Evolutionary conservation across 768 basidiomycete genomes (phyloP).

Genomic region (Rhizopogon salebrosus): DNA sequence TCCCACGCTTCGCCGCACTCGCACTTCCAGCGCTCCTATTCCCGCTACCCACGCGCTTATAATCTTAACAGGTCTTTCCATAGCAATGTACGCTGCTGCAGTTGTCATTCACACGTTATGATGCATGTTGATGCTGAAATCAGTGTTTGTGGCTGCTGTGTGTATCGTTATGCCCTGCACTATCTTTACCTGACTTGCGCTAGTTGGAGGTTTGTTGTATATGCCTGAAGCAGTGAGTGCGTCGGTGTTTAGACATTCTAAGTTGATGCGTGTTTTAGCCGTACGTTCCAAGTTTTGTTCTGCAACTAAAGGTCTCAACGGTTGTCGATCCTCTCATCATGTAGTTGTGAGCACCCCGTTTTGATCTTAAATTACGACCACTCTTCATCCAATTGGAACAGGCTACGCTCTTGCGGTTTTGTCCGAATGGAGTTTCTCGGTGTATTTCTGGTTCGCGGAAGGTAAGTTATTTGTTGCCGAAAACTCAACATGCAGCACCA

Average conservation of each 20-base stretch:
- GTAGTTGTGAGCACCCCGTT: neutral
- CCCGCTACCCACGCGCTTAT: no score
- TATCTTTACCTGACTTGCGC: neutral
- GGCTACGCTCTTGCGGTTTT: no score
- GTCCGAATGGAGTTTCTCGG: neutral
- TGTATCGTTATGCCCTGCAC: no score
- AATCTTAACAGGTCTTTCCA: no score
- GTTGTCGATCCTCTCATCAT: neutral
- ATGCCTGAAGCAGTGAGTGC: neutral
- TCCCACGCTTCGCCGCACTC: no score
- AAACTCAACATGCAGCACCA: neutral
- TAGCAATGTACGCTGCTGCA: neutral
- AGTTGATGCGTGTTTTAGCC: neutral
- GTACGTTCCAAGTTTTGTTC: neutral
- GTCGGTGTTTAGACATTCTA: neutral
- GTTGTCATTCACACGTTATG: neutral
- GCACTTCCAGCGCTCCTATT: no score
- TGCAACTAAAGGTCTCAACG: neutral
- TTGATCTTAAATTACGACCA: neutral
- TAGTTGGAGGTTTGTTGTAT: neutral
- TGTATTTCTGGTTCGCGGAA: constrained; percentile 1
- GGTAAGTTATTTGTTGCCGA: no score
- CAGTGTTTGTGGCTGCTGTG: neutral
- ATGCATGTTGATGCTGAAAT: neutral
- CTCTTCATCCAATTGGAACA: neutral